Base-by-base conservation (phyloP, 2,329 filamentous ascomycete species). In the Colletotrichum eleusines region DNA sequence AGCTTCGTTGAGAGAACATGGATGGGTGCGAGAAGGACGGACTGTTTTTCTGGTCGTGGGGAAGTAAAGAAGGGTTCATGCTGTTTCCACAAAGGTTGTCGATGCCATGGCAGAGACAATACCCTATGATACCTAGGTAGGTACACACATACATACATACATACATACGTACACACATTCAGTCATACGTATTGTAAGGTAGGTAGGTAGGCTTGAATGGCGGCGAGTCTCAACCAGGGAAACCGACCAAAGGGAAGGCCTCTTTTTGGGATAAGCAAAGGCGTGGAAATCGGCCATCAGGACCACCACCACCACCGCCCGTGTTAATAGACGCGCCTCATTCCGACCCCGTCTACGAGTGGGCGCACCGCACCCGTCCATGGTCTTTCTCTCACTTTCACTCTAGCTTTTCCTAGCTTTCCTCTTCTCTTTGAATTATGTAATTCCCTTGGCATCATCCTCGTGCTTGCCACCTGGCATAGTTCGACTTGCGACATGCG, bases 321-420 rank as follows among this genome's bases (percentile, higher is more conserved):
- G 31, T 53, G 53, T 53, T 63, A 48, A 63, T 63, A 63, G 60
- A 63, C 60, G 35, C 48, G 35, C 48, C 48, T 44, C 60, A 33
- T 44, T 54, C n/a, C 18, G 33, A 14, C 18, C 23, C 60, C 44
- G 20, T 46, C 11, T n/a, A 35, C 23, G 31, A 61, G 26, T 35
- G 14, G 46, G 35, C 58, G 58, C 58, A 38, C 42, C 58, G 58
- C 58, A 28, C 42, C 59, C 59, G 59, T 61, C n/a, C 42, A 61
- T 40, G n/a, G 6, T 16, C 35, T 38, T 5, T 5, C 28, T 61
- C 44, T 28, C 14, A 6, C 23, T 12, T 23, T 33, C 12, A 20
- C 18, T 53, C 9, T 20, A 20, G 14, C 18, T 31, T n/a, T 20
- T 18, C n/a, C 28, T 31, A 4, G 11, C n/a, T 35, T 16, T n/a